Percentiles rank a stretch among this genome's conserved stretches.
Evolutionary conservation across 345 rosid species (phyloP).

Genomic region (Linum usitatissimum): DNA sequence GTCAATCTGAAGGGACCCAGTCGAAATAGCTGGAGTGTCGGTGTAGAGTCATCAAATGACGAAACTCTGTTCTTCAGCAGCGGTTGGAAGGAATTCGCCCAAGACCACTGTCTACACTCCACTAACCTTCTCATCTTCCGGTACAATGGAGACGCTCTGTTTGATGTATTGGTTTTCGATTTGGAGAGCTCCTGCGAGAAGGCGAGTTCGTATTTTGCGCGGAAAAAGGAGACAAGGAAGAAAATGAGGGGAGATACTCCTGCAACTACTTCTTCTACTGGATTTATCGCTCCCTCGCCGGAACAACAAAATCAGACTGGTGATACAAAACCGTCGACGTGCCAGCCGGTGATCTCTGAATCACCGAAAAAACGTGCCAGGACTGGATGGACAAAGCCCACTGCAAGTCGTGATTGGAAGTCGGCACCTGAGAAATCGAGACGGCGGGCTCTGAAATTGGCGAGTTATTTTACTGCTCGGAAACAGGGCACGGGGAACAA

Average conservation of each 20-base stretch:
- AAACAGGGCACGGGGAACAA: too few species aligned
- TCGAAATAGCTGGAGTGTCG: not conserved
- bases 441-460: too few species aligned
- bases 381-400: too few species aligned
- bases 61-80: not conserved
- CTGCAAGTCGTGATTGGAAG: too few species aligned
- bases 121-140: not conserved
- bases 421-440: too few species aligned
- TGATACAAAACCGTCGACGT: not conserved
- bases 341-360: not conserved
- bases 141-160: not conserved
- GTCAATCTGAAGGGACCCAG: constrained; percentile 1
- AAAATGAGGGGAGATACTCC: not conserved
- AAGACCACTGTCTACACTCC: not conserved
- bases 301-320: not conserved
- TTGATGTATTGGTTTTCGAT: not conserved
- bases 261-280: not conserved
- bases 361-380: too few species aligned
- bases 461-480: too few species aligned
- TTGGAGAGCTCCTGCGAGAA: constrained; percentile 2
- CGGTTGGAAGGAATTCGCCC: constrained; percentile 1
- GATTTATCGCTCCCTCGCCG: not conserved
- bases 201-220: not conserved
- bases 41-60: not conserved
- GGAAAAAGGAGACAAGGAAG: not conserved